phyloP scores from a whole-genome alignment of 805 yeast species.

The Candida coquimbonensis region DNA sequence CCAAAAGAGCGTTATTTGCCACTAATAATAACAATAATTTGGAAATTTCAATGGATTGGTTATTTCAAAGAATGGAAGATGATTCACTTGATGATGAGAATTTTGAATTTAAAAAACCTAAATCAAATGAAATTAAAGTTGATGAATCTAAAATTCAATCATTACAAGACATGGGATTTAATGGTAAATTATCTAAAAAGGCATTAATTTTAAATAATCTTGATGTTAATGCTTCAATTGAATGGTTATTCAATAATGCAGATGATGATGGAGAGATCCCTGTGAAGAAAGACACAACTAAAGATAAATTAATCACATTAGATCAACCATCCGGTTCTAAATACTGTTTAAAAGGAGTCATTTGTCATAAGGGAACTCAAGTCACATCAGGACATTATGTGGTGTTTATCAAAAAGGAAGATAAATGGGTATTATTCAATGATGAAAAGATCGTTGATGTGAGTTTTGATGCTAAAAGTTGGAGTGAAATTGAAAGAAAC shows the following conservation, averaged over 20 bases:
- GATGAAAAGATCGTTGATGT: slow-evolving; percentile 77
- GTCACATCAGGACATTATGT: slow-evolving; percentile 90
- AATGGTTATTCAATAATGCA: slow-evolving; percentile 83
- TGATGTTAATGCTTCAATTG: slow-evolving; percentile 72
- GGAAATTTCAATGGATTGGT: slow-evolving; percentile 86
- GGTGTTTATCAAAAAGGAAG: slow-evolving; percentile 43
- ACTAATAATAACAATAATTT: slow-evolving; percentile 54
- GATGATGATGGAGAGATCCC: slow-evolving; percentile 63
- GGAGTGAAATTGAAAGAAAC: slow-evolving; percentile 30
- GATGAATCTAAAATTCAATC: slow-evolving; percentile 37
- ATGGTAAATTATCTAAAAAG: slow-evolving; percentile 54
- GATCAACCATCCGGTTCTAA: slow-evolving; percentile 8
- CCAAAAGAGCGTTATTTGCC: slow-evolving; percentile 57
- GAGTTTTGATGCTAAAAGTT: slow-evolving; percentile 28
- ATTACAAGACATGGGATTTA: slow-evolving; percentile 74
- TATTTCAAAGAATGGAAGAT: slow-evolving; percentile 86
- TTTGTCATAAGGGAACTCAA: slow-evolving; percentile 83
- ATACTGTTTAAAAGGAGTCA: slow-evolving; percentile 52
- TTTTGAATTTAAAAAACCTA: slow-evolving; percentile 7
- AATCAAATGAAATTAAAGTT: slow-evolving; percentile 8
- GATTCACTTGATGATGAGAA: slow-evolving; percentile 54
- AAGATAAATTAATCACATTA: slow-evolving; percentile 8
- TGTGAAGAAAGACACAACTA: slow-evolving; percentile 4
- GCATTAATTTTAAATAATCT: slow-evolving; percentile 56
- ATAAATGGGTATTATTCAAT: slow-evolving; percentile 68